These are phyloP conservation scores for Cyanodermella asteris DNA, from an alignment of 2,329 filamentous ascomycete species.

Conservation along the genomic window DNA sequence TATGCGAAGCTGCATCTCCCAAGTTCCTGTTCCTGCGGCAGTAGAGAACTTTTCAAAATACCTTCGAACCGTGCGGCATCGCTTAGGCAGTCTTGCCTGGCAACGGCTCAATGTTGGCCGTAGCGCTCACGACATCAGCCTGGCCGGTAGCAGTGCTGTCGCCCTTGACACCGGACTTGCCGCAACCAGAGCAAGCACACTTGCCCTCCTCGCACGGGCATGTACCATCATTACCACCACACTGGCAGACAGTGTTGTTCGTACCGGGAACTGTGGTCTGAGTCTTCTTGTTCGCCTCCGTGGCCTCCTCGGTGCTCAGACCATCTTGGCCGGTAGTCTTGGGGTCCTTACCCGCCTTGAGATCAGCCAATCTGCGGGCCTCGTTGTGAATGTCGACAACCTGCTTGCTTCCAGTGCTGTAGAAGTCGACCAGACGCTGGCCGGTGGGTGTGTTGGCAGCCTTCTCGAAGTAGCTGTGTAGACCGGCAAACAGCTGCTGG, in stretches of 20 bases:
- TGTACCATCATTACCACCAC: slow-evolving; percentile 15
- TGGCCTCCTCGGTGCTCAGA: slow-evolving; percentile 23
- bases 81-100: slow-evolving; percentile 6
- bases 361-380: slow-evolving; percentile 64
- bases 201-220: slow-evolving; percentile 18
- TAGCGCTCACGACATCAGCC: slow-evolving; percentile 6
- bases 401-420: slow-evolving; percentile 64
- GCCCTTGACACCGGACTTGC: slow-evolving; percentile 8
- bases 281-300: slow-evolving; percentile 21
- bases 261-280: slow-evolving; percentile 13
- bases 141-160: slow-evolving; percentile 8
- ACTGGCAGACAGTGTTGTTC: slow-evolving; percentile 20
- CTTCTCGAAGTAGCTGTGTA: slow-evolving; percentile 88
- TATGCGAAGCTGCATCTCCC: too few relatives aligned
- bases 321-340: slow-evolving; percentile 13
- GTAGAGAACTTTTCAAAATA: too few relatives aligned
- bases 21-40: too few relatives aligned
- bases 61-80: too few relatives aligned
- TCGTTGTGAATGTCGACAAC: slow-evolving; percentile 86
- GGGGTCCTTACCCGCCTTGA: slow-evolving; percentile 42
- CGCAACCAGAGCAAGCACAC: slow-evolving; percentile 18
- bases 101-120: slow-evolving; percentile 5
- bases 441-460: slow-evolving; percentile 71
- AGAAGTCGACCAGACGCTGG: slow-evolving; percentile 72
- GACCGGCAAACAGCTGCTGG: slow-evolving; percentile 39